These are phyloP conservation scores for Hysterium pulicare DNA, from an alignment of 2,329 filamentous ascomycete species.

Conservation along the genomic window DNA sequence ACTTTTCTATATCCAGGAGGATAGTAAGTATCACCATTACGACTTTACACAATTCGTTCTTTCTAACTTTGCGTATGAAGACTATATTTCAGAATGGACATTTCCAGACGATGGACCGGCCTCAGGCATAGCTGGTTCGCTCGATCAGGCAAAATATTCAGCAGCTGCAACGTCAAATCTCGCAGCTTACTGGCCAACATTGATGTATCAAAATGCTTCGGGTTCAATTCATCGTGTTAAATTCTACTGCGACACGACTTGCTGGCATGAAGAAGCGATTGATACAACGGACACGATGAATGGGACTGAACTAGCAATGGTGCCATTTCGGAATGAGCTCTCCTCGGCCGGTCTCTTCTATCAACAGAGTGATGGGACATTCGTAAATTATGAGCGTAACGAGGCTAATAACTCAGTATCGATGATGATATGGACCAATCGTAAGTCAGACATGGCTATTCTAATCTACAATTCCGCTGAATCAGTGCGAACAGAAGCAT, in stretches of 20 bases:
- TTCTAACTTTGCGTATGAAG: neutral
- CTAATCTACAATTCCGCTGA: neutral
- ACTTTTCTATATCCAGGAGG: slow-evolving; percentile 5
- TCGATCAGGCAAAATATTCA: neutral
- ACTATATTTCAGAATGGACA: slow-evolving; percentile 6
- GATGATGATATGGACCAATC: neutral
- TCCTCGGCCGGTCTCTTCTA: neutral
- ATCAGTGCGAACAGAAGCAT: neutral
- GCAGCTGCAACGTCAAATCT: neutral
- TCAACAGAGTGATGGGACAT: neutral
- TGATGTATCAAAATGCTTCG: slow-evolving; percentile 1
- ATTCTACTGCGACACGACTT: neutral
- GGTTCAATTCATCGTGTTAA: neutral
- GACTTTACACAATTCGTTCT: too few relatives aligned
- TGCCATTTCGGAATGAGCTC: neutral
- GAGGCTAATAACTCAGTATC: too few relatives aligned
- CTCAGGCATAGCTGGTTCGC: neutral
- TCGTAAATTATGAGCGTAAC: neutral
- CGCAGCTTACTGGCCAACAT: slow-evolving; percentile 7
- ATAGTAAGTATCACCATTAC: too few relatives aligned
- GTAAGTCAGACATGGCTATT: too few relatives aligned
- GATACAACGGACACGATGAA: neutral
- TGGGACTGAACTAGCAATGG: neutral
- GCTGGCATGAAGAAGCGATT: neutral
- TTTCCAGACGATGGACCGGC: neutral